A percentile compares a stretch with the other conserved stretches of the same genome.
Evolutionary conservation across 1,284 basidiomycete genomes (phyloP).

Genomic region (Pyrrhoderma noxium): DNA sequence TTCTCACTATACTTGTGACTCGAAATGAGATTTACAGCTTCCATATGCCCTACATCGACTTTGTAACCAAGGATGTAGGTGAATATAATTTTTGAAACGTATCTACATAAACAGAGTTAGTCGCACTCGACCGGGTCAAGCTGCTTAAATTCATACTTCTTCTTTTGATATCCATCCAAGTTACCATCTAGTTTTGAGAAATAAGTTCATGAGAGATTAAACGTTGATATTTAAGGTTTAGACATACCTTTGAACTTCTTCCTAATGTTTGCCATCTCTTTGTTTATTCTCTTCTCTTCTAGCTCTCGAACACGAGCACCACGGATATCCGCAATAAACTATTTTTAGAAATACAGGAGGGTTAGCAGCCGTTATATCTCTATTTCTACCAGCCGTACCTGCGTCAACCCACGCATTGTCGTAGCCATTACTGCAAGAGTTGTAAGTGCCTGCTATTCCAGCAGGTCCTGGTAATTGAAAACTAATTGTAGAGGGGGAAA

Average conservation of each 20-base stretch:
- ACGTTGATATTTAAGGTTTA: neutral
- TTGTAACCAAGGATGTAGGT: constrained; percentile 99
- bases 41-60: constrained; percentile 99
- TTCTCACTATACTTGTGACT: constrained; percentile 97
- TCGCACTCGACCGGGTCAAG: constrained; percentile 16
- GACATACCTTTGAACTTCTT: constrained; percentile 92
- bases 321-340: constrained; percentile 99
- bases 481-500: no score
- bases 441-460: no score
- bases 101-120: constrained; percentile 41
- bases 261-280: constrained; percentile 99
- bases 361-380: constrained; percentile 3
- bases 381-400: constrained; percentile 39
- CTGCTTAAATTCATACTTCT: constrained; percentile 56
- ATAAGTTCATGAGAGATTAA: constrained; percentile 13
- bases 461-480: no score
- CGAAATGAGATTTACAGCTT: constrained; percentile 96
- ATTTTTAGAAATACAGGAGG: constrained; percentile 13
- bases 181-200: constrained; percentile 67
- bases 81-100: constrained; percentile 95
- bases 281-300: constrained; percentile 97
- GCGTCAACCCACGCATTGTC: constrained; percentile 84
- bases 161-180: constrained; percentile 97
- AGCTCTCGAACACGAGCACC: constrained; percentile 84
- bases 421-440: constrained; percentile 61